These are phyloP conservation scores for Aspergillus sp. DNA, from an alignment of 2,329 filamentous ascomycete species.

Conservation along the genomic window DNA sequence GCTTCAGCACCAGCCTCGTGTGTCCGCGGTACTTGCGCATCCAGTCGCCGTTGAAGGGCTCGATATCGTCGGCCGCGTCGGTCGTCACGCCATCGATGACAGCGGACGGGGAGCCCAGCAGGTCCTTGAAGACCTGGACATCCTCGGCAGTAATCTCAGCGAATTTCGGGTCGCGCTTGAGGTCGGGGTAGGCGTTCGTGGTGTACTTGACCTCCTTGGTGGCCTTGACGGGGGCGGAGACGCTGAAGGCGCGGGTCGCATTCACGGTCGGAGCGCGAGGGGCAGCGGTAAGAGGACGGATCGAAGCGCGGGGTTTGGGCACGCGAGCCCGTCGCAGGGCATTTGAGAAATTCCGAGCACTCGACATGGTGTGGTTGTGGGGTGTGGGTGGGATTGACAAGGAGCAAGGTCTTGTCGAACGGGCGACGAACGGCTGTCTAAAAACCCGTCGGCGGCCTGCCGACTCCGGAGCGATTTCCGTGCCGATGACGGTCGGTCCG, in stretches of 20 bases:
- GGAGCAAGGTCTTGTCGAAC: neutral
- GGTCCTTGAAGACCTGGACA: slow-evolving; percentile 74
- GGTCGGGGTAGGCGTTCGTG: slow-evolving; percentile 73
- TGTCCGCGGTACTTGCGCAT: slow-evolving; percentile 98
- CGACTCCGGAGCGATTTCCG: neutral
- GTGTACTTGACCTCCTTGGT: slow-evolving; percentile 66
- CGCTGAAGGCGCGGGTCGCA: slow-evolving; percentile 30
- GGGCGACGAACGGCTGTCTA: neutral
- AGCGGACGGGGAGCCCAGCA: slow-evolving; percentile 77
- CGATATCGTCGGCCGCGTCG: slow-evolving; percentile 75
- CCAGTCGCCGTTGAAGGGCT: slow-evolving; percentile 95
- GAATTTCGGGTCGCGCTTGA: slow-evolving; percentile 79
- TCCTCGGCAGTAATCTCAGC: slow-evolving; percentile 69
- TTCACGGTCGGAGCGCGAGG: slow-evolving; percentile 16
- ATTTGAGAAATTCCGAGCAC: slow-evolving; percentile 29
- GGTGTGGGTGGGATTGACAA: neutral
- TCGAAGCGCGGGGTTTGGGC: slow-evolving; percentile 26
- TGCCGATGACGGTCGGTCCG: neutral
- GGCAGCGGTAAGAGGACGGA: slow-evolving; percentile 24
- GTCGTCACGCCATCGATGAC: slow-evolving; percentile 79
- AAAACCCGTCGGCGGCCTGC: neutral
- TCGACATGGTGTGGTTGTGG: slow-evolving; percentile 26
- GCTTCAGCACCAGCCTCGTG: slow-evolving; percentile 81
- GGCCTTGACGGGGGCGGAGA: slow-evolving; percentile 26
- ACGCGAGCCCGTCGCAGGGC: slow-evolving; percentile 34